Evolutionary conservation across 2,329 filamentous ascomycete genomes (phyloP).

Genomic region (Colletotrichum sp.): DNA sequence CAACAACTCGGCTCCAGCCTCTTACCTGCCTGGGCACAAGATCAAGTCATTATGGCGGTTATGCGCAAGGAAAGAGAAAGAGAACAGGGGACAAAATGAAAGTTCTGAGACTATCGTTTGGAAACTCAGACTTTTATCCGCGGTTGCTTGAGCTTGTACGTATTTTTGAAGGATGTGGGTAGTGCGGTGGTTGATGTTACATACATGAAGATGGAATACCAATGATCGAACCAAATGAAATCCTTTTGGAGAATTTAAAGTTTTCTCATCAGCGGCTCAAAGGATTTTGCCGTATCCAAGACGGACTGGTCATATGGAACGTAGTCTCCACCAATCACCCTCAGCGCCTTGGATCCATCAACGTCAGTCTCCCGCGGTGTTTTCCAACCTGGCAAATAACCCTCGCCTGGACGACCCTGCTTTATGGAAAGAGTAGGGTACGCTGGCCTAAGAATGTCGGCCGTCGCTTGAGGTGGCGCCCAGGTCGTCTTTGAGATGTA

Average conservation of each 20-base stretch:
- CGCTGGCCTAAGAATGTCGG: conserved; percentile 42
- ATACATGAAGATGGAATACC: too few species aligned
- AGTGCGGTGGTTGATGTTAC: too few species aligned
- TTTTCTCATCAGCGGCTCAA: neutral
- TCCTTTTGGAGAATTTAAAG: neutral
- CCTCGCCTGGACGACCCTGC: conserved; percentile 40
- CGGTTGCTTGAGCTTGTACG: too few species aligned
- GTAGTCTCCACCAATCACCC: neutral
- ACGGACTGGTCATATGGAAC: neutral
- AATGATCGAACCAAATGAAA: neutral
- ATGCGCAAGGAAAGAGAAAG: neutral
- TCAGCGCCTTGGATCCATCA: neutral
- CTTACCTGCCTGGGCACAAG: neutral
- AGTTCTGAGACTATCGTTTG: accelerated
- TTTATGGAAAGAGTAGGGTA: conserved; percentile 40
- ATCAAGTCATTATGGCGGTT: neutral
- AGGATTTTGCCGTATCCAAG: neutral
- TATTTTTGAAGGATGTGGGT: too few species aligned
- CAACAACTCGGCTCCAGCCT: neutral
- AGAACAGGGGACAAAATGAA: neutral
- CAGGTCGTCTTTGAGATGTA: conserved; percentile 39
- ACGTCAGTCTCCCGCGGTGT: neutral
- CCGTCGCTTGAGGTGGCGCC: conserved; percentile 39
- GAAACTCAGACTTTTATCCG: neutral
- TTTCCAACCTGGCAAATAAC: conserved; percentile 34